phyloP scores from a whole-genome alignment of 1,284 basidiomycete genomes.

The Coniophora puteana region DNA sequence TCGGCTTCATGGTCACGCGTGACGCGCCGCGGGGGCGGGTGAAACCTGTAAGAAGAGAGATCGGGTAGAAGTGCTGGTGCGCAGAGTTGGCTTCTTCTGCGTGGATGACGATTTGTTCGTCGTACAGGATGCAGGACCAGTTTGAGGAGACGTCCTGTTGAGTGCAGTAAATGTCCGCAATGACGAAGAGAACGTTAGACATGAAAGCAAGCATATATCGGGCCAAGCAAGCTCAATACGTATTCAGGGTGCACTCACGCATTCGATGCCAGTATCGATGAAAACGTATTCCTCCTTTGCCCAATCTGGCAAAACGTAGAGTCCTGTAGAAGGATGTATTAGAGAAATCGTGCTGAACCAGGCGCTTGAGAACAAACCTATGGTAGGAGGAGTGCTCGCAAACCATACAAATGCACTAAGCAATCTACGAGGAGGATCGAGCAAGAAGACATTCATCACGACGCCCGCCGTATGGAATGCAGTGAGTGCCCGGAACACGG shows the following conservation, averaged over 20 bases:
- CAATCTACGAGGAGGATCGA: constrained; percentile 59
- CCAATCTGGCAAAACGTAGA: constrained; percentile 70
- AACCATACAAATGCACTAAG: constrained; percentile 68
- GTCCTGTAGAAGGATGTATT: constrained; percentile 44
- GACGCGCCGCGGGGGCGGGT: constrained; percentile 20
- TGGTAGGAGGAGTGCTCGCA: constrained; percentile 31
- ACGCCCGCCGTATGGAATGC: constrained; percentile 61
- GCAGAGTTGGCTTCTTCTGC: constrained; percentile 53
- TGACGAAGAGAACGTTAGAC: not conserved
- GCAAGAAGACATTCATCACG: constrained; percentile 74
- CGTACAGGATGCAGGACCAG: constrained; percentile 68
- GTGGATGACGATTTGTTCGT: constrained; percentile 64
- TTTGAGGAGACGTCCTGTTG: constrained; percentile 57
- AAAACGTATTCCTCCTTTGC: constrained; percentile 59
- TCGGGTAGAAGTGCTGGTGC: constrained; percentile 30
- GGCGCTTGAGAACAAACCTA: constrained; percentile 15
- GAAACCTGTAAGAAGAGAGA: constrained; percentile 21
- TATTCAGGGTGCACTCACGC: constrained; percentile 42
- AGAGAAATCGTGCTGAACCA: not conserved
- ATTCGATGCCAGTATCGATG: constrained; percentile 67
- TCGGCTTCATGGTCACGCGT: constrained; percentile 11
- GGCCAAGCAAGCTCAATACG: constrained; percentile 6
- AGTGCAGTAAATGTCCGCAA: constrained; percentile 9
- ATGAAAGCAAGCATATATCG: constrained; percentile 1
- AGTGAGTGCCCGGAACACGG: constrained; percentile 52